Base-by-base conservation (phyloP, 176 grass and related monocot species). In the Eleusine indica region DNA sequence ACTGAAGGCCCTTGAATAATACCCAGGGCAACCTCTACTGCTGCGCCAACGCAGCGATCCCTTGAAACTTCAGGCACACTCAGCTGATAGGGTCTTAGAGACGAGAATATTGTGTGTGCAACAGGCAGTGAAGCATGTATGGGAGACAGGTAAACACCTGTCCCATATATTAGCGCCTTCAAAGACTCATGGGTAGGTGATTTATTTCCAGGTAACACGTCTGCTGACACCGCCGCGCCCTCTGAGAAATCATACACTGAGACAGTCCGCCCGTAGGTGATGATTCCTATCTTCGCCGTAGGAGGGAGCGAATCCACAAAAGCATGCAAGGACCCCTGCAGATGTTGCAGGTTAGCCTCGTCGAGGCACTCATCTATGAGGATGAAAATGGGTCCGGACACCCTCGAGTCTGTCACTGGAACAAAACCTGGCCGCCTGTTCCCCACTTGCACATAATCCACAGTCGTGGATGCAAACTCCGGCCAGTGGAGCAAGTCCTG, bases 191-290 rank as follows among this genome's bases (percentile, higher is more conserved):
- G 87, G 61, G 80, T 94, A 77, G 91, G 91, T 3, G 96, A 96
- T 74, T 94, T 99, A 35, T 88, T 91, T 35, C 96, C 96, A 83
- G 93, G 87, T 66, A 96, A 70, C 54, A 91, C 88, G 82, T 99
- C 96, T 7, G 91, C 91, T 75, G 93, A 94, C 44, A 91, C 96
- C 10, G 89, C 80, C 11, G 75, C 79, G 6, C 91, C 93, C 81
- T 99, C 96, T 5, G 96, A 99, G 86, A 99, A 99, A 92, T 99
- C 96, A 79, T 92, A 99, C 38, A 99, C 91, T 25, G 96, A 99
- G 70, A 99, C 83, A 1, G 96, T 96, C 77, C 93, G 88, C 5
- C 96, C 96, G 73, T 94, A 99, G 42, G 93, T 90, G 81, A 99
- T 94, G 71, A 99, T 90, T 41, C 96, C 96, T 52, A 99, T 86